phyloP scores from a whole-genome alignment of 208 protist genomes.

The Wallacemonas sp. region DNA sequence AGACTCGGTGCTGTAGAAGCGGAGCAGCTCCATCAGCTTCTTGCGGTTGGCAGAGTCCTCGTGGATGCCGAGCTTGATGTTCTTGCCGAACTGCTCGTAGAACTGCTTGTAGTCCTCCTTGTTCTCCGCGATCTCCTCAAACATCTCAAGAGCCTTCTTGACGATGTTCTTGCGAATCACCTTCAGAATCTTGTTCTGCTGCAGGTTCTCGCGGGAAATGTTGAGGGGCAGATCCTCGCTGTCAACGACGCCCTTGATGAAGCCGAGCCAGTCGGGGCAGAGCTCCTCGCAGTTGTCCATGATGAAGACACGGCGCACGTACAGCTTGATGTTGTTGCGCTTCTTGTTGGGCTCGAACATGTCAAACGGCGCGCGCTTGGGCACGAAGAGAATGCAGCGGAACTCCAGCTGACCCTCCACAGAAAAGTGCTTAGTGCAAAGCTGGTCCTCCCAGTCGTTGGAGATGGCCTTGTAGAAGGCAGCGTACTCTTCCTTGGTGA shows the following conservation, averaged over 20 bases:
- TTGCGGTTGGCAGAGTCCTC: conserved; percentile 94
- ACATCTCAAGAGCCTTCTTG: conserved; percentile 86
- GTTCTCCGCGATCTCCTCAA: conserved; percentile 81
- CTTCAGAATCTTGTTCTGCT: conserved; percentile 92
- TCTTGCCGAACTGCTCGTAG: conserved; percentile 85
- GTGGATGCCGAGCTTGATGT: conserved; percentile 97
- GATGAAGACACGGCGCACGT: conserved; percentile 98
- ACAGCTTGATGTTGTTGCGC: conserved; percentile 87
- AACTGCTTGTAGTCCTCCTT: conserved; percentile 41
- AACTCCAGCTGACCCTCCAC: conserved; percentile 97
- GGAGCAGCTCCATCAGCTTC: conserved; percentile 94
- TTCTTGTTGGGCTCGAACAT: conserved; percentile 57
- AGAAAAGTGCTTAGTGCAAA: conserved; percentile 95
- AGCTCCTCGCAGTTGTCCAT: conserved; percentile 95
- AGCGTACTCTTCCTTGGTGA: conserved; percentile 98
- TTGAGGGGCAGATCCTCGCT: conserved; percentile 98
- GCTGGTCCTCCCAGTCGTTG: conserved; percentile 91
- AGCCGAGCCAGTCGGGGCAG: conserved; percentile 91
- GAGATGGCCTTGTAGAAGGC: conserved; percentile 98
- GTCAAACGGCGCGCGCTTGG: conserved; percentile 81
- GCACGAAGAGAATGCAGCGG: conserved; percentile 96
- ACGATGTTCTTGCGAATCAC: conserved; percentile 97
- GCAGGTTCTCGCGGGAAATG: conserved; percentile 98
- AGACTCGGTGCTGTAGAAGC: conserved; percentile 83
- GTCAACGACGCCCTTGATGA: conserved; percentile 97